These are phyloP conservation scores for Davidsoniella neocaledoniae DNA, from an alignment of 2,329 filamentous ascomycete genomes.

Conservation along the genomic window DNA sequence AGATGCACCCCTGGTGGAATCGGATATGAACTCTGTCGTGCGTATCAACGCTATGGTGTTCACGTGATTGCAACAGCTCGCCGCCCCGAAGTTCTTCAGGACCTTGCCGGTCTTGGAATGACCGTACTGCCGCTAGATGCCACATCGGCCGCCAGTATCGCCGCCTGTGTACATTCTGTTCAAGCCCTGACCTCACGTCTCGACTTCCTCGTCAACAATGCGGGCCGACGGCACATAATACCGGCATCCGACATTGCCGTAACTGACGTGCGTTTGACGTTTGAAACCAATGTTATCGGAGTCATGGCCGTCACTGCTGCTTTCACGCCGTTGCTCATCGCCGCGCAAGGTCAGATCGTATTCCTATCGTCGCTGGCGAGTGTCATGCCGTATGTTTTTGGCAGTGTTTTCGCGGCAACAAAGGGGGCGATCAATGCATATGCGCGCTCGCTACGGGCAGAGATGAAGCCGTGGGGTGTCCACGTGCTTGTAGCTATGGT, in stretches of 20 bases:
- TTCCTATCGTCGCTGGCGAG: no score
- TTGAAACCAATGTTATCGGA: slow-evolving; percentile 41
- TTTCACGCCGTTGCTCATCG: slow-evolving; percentile 33
- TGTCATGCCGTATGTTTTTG: no score
- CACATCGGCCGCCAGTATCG: slow-evolving; percentile 33
- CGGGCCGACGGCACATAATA: no score
- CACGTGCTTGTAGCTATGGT: no score
- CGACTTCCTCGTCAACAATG: no score
- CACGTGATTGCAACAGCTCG: slow-evolving; percentile 42
- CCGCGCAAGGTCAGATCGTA: slow-evolving; percentile 27
- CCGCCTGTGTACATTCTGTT: slow-evolving; percentile 29
- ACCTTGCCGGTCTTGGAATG: slow-evolving; percentile 30
- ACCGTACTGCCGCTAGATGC: slow-evolving; percentile 33
- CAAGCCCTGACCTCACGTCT: slow-evolving; percentile 26
- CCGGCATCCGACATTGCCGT: slow-evolving; percentile 31
- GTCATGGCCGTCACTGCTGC: slow-evolving; percentile 38
- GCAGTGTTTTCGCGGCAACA: no score
- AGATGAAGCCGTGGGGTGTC: no score
- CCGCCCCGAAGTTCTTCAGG: slow-evolving; percentile 28
- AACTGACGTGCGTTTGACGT: slow-evolving; percentile 34
- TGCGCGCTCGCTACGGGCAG: no score
- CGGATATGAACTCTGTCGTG: slow-evolving; percentile 34
- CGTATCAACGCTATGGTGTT: slow-evolving; percentile 33
- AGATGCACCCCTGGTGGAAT: slow-evolving; percentile 42
- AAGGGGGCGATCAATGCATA: no score